These are phyloP conservation scores for Rhodotorula sp. DNA, from an alignment of 1,284 basidiomycete genomes.

Conservation along the genomic window DNA sequence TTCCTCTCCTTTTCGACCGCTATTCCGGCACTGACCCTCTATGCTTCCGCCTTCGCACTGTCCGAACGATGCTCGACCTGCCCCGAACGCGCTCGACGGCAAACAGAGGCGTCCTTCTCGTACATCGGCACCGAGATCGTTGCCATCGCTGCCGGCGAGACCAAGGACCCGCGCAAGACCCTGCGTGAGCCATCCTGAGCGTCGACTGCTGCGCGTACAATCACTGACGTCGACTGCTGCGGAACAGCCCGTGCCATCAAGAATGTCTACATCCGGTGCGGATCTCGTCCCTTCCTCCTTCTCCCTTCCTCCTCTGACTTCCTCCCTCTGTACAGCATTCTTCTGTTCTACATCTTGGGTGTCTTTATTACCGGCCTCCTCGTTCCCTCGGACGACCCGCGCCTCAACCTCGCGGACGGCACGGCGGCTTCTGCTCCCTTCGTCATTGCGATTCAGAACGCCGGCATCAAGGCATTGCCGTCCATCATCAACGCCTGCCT, in stretches of 20 bases:
- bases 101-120: slow-evolving; percentile 68
- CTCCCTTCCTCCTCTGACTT: background rate
- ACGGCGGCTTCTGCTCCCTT: slow-evolving; percentile 43
- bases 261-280: slow-evolving; percentile 66
- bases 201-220: no score
- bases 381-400: slow-evolving; percentile 65
- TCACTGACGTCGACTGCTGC: no score
- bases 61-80: background rate
- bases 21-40: background rate
- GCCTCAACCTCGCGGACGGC: slow-evolving; percentile 57
- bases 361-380: slow-evolving; percentile 52
- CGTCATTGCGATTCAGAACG: slow-evolving; percentile 26
- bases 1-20: no score
- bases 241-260: slow-evolving; percentile 53
- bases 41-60: background rate
- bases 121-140: slow-evolving; percentile 80
- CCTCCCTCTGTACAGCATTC: no score
- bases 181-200: slow-evolving; percentile 50
- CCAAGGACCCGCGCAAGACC: slow-evolving; percentile 55
- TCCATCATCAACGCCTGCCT: slow-evolving; percentile 54
- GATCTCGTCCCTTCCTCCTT: background rate
- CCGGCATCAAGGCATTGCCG: slow-evolving; percentile 45
- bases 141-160: slow-evolving; percentile 69
- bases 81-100: background rate
- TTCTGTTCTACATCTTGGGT: slow-evolving; percentile 65